Conservation (phyloP, 2,329 filamentous ascomycete species). For the Dactylellina cionopaga region DNA sequence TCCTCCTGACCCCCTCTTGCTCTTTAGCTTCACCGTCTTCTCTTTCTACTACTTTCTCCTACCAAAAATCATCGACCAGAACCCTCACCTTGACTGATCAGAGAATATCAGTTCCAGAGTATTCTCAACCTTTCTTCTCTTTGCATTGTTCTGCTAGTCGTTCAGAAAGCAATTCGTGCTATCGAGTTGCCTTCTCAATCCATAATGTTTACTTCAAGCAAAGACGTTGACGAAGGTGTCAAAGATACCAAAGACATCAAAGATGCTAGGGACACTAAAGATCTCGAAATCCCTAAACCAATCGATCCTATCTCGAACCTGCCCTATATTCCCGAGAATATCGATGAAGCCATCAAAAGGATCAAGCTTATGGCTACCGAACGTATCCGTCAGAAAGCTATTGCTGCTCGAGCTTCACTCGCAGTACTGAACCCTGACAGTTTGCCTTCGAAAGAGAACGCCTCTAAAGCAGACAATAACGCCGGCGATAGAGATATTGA, state of each 20-base stretch:
- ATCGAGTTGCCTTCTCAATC: background rate
- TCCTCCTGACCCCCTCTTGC: conserved; percentile 10
- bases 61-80: background rate
- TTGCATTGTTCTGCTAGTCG: background rate
- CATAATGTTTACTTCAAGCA: conserved; percentile 9
- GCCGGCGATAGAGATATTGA: background rate
- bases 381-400: conserved; percentile 37
- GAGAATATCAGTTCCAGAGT: conserved; percentile 11
- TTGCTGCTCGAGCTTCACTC: conserved; percentile 18
- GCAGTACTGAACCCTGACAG: background rate
- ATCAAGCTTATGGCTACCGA: conserved; percentile 45
- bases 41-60: background rate
- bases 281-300: background rate
- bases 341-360: conserved; percentile 39
- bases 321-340: background rate
- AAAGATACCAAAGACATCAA: conserved; percentile 10
- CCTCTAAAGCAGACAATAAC: background rate
- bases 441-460: conserved; percentile 3
- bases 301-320: background rate
- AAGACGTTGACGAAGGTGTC: background rate
- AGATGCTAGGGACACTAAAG: conserved; percentile 4
- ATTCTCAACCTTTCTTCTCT: conserved; percentile 1
- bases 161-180: no score
- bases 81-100: conserved; percentile 33
- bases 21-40: background rate